Evolutionary conservation across 2,329 filamentous ascomycete genomes (phyloP), one percentile per base, ranked within the genome.

Genomic region (Karstenula rhodostoma): DNA sequence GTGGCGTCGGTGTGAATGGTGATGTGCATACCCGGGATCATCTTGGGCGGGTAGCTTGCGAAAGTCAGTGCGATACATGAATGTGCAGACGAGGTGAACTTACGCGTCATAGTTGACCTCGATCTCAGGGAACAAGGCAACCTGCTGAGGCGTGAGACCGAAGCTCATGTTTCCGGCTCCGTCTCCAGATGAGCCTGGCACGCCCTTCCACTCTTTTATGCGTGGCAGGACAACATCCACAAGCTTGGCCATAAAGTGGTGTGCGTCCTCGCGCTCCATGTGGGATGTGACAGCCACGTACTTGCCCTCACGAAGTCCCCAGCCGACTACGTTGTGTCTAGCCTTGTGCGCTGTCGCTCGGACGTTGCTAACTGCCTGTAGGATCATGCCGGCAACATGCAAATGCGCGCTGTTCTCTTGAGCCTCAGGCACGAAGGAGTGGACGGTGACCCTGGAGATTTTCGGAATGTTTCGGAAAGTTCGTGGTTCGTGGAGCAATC

Each of bases 151-250:
- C 15, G 85, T 85, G 70, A 99, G 84, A 67, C 95, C 95, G 77
- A 94, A 94, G 10, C 85, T 85, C 67, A 99, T 85, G 78, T 98
- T 97, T 40, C 95, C 95, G 63, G 90, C 90, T 73, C 88, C 89
- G 77, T 99, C 95, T 73, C 95, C 95, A 42, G 92, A 92, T 46
- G 82, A 86, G 51, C 88, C 89, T 68, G 86, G 86, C n/a, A 91
- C 83, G 61, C 95, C 95, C 58, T 87, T 87, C 91, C 93, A 99
- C 70, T 99, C 95, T 84, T 98, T 99, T 80, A 99, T 96, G 74
- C 89, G 91, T 42, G 95, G 95, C 75, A 98, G 85, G 6, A 99
- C 94, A 9, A 98, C 83, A 75, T 96, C 93, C 57, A 98, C 84
- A 68, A 93, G 83, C 82, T 97, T 97, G 73, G 94, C 91, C 47